These are phyloP conservation scores for Acacia crassicarpa DNA, from an alignment of 306 rosid species.

Conservation along the genomic window DNA sequence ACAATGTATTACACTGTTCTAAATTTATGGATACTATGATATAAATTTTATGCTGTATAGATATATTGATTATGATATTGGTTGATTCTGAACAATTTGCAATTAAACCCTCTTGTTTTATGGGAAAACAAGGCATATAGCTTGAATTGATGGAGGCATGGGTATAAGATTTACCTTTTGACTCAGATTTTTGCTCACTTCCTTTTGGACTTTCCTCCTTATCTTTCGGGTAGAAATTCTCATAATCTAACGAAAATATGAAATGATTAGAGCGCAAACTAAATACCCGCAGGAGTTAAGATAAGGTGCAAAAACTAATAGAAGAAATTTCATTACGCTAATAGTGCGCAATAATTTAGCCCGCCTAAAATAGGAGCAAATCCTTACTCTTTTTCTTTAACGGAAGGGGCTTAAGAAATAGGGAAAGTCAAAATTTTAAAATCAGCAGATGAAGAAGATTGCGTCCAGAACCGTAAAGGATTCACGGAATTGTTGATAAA, in stretches of 20 bases:
- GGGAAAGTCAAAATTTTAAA: neutral
- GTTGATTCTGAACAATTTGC: conserved; percentile 23
- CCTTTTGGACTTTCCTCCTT: conserved; percentile 88
- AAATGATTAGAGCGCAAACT: conserved; percentile 20
- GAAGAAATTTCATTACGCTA: neutral
- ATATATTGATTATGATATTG: neutral
- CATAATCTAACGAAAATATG: conserved; percentile 58
- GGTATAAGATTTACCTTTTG: conserved; percentile 60
- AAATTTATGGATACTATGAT: neutral
- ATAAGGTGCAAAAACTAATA: neutral
- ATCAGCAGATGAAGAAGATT: neutral
- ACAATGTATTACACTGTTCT: neutral
- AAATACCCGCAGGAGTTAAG: neutral
- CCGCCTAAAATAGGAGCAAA: neutral
- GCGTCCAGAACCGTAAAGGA: neutral
- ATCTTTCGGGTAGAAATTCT: conserved; percentile 84
- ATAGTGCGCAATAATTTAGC: neutral
- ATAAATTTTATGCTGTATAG: neutral
- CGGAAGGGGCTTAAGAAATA: neutral
- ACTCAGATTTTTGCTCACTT: conserved; percentile 63
- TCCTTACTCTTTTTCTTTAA: conserved; percentile 82
- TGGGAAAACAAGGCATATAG: neutral
- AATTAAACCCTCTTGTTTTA: neutral
- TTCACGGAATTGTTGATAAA: neutral
- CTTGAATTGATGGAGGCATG: neutral